These are phyloP conservation scores for Sarocladium oryzae DNA, from an alignment of 2,329 filamentous ascomycete species.

Conservation along the genomic window DNA sequence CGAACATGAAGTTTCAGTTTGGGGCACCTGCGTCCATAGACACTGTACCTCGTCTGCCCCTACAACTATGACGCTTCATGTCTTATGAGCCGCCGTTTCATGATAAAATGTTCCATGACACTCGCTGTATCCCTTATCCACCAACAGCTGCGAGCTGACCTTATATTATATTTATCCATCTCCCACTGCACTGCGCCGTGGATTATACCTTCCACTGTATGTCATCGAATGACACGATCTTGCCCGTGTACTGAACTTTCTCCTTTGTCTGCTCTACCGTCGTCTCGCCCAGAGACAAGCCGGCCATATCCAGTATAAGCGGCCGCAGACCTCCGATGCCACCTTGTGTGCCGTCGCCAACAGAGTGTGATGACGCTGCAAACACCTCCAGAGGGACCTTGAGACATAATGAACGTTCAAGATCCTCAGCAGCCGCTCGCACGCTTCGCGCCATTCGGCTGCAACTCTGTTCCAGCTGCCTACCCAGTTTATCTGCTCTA, in stretches of 20 bases:
- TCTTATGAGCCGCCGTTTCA: background rate
- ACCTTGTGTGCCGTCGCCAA: constrained; percentile 22
- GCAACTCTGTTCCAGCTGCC: constrained; percentile 23
- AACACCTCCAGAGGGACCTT: background rate
- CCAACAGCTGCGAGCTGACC: background rate
- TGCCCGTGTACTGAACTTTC: constrained; percentile 27
- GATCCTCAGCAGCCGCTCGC: background rate
- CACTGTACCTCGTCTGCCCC: too few relatives aligned
- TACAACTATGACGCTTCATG: too few relatives aligned
- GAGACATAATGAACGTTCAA: background rate
- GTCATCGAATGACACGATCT: constrained; percentile 32
- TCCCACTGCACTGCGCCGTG: background rate
- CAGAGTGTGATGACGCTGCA: background rate
- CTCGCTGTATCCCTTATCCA: background rate
- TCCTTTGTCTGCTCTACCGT: constrained; percentile 28
- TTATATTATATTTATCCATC: background rate
- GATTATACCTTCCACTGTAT: constrained; percentile 25
- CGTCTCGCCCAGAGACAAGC: constrained; percentile 23
- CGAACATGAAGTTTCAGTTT: too few relatives aligned
- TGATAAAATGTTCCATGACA: too few relatives aligned
- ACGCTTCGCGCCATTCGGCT: constrained; percentile 15
- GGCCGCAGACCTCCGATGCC: constrained; percentile 33
- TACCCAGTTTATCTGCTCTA: constrained; percentile 45
- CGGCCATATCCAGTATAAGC: constrained; percentile 35
- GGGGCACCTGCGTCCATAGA: too few relatives aligned